Base-by-base conservation (phyloP, 129 eudicot species). In the Logfia minima region DNA sequence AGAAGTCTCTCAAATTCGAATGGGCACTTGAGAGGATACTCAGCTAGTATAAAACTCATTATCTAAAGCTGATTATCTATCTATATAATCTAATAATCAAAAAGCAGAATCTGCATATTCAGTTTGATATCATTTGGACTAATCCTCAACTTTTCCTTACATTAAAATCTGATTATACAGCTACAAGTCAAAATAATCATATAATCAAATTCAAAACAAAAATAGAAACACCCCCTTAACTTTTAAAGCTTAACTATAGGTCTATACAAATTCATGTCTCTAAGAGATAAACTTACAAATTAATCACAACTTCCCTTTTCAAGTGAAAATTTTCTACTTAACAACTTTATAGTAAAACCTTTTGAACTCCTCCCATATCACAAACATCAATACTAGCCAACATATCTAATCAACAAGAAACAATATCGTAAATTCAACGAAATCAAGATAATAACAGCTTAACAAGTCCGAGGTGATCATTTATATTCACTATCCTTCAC, bases 351-450 rank as follows among this genome's bases (percentile, higher is more conserved):
- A 53, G 7, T n/a, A 17, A 18, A 5, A 17, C 21, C 2, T 6
- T 17, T 18, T 18, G 9, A 55, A 18, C 62, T 55, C n/a, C 43
- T 70, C 71, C 71, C 82, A 71, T 31, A 71, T 79, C 63, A 78
- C 77, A 61, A 23, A 78, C 68, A 68, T 68, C 17, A 14, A 48
- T 48, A 48, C 55, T 48, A 4, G 55, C 48, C 43, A 79, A 62
- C 28, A 61, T 71, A 45, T 31, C 14, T 8, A 66, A 65, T 31
- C 43, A 32, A 45, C 51, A 48, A 48, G n/a, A 48, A 24, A 48
- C 55, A 79, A 63, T 10, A 74, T 35, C 45, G 67, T 35, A 59
- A 58, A 58, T 73, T 37, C 68, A 74, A 74, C 8, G 37, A 62
- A 61, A 10, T 43, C 60, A 45, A 28, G 18, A 16, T 75, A 64